A percentile compares a stretch with the other conserved stretches of the same genome.
phyloP scores from a whole-genome alignment of 495 filamentous ascomycete genomes.

The Penicillium desertorum region DNA sequence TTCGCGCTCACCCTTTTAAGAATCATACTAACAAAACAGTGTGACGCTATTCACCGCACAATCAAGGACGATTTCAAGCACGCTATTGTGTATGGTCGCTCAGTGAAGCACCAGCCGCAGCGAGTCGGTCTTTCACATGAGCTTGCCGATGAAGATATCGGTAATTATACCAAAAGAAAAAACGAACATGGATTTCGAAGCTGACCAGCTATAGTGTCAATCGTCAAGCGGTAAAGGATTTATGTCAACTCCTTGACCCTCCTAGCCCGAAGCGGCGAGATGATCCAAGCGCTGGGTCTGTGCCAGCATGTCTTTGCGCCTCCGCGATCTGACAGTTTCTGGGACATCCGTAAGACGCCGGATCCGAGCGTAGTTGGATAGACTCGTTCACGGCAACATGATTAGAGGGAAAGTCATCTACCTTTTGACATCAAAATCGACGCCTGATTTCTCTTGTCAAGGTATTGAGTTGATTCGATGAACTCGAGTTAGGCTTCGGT shows the following conservation, averaged over 20 bases:
- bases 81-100: slow-evolving; percentile 94
- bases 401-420: slow-evolving; percentile 30
- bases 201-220: slow-evolving; percentile 70
- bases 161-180: slow-evolving; percentile 53
- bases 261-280: slow-evolving; percentile 32
- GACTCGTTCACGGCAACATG: slow-evolving; percentile 35
- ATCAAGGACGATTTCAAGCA: slow-evolving; percentile 95
- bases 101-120: slow-evolving; percentile 98
- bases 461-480: slow-evolving; percentile 10
- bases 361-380: slow-evolving; percentile 32
- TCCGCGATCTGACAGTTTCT: slow-evolving; percentile 26
- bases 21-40: slow-evolving; percentile 51
- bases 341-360: slow-evolving; percentile 33
- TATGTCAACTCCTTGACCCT: slow-evolving; percentile 21
- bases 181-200: slow-evolving; percentile 13
- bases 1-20: not conserved
- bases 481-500: slow-evolving; percentile 13
- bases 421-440: slow-evolving; percentile 19
- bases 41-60: slow-evolving; percentile 92
- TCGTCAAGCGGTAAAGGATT: slow-evolving; percentile 79
- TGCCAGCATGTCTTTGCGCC: slow-evolving; percentile 23
- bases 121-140: slow-evolving; percentile 89
- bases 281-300: slow-evolving; percentile 34
- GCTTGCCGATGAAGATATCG: slow-evolving; percentile 94
- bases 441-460: slow-evolving; percentile 17